Conservation (phyloP, 2,329 filamentous ascomycete species). For the Nigrograna mackinnonii region DNA sequence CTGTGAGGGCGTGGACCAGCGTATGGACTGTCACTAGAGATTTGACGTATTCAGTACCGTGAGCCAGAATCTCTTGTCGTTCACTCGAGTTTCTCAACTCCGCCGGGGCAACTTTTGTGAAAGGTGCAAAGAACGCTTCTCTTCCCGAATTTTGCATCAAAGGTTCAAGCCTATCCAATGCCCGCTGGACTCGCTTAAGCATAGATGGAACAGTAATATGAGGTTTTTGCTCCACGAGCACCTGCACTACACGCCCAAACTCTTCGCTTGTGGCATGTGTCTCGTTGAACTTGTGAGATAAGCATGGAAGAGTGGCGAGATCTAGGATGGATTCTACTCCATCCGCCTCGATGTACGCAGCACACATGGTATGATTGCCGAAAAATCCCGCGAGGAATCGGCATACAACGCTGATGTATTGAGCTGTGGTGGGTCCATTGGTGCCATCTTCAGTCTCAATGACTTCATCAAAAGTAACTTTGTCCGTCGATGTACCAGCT, state of each 20-base stretch:
- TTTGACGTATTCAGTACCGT: slow-evolving; percentile 79
- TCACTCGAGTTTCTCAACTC: slow-evolving; percentile 21
- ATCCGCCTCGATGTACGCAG: slow-evolving; percentile 74
- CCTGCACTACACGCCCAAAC: slow-evolving; percentile 73
- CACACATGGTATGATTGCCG: slow-evolving; percentile 72
- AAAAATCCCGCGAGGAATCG: slow-evolving; percentile 81
- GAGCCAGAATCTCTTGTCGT: slow-evolving; percentile 45
- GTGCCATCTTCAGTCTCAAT: slow-evolving; percentile 55
- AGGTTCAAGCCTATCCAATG: slow-evolving; percentile 69
- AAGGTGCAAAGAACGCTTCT: slow-evolving; percentile 70
- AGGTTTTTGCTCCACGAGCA: slow-evolving; percentile 79
- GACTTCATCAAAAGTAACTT: slow-evolving; percentile 39
- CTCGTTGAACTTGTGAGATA: slow-evolving; percentile 74
- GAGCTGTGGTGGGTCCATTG: slow-evolving; percentile 59
- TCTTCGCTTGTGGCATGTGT: slow-evolving; percentile 63
- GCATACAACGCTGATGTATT: slow-evolving; percentile 74
- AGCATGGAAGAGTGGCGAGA: slow-evolving; percentile 78
- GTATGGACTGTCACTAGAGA: slow-evolving; percentile 77
- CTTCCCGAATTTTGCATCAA: slow-evolving; percentile 59
- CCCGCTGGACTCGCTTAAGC: slow-evolving; percentile 71
- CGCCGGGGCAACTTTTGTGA: slow-evolving; percentile 49
- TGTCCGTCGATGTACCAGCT: slow-evolving; percentile 13
- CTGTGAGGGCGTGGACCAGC: slow-evolving; percentile 73
- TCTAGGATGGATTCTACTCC: slow-evolving; percentile 85
- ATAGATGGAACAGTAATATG: slow-evolving; percentile 82